Evolutionary conservation across 75 land plant species (phyloP).

Genomic region (Larix kaempferi): DNA sequence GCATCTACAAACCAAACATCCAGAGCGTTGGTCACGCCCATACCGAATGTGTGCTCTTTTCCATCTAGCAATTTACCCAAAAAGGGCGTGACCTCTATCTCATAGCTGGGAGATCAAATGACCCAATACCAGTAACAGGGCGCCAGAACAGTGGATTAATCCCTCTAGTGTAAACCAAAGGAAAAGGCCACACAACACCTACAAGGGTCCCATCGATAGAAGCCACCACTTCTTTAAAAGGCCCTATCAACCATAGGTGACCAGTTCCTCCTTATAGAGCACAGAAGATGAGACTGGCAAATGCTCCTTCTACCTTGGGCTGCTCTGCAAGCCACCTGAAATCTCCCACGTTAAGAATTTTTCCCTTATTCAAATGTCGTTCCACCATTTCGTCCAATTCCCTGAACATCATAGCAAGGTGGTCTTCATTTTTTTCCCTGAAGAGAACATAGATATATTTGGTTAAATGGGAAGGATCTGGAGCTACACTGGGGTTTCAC

Average conservation of each 20-base stretch:
- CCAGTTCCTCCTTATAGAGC: conserved; percentile 20
- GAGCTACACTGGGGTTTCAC: too few relatives aligned
- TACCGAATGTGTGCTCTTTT: conserved; percentile 15
- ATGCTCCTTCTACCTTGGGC: too few relatives aligned
- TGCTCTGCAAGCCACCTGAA: too few relatives aligned
- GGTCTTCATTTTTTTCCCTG: too few relatives aligned
- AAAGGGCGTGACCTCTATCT: conserved; percentile 48
- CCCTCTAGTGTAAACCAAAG: conserved; percentile 60
- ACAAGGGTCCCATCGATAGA: conserved; percentile 35
- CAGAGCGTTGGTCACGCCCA: conserved; percentile 28
- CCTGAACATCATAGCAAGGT: too few relatives aligned
- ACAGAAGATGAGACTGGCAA: too few relatives aligned
- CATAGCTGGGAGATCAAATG: conserved; percentile 50
- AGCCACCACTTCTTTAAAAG: conserved; percentile 48
- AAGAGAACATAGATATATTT: too few relatives aligned
- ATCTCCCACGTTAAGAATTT: too few relatives aligned
- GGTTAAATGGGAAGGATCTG: too few relatives aligned
- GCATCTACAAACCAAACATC: conserved; percentile 31
- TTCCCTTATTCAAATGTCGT: too few relatives aligned
- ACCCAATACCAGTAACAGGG: conserved; percentile 66
- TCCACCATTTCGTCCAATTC: too few relatives aligned
- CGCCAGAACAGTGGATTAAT: conserved; percentile 84
- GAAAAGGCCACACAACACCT: conserved; percentile 45
- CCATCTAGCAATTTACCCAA: conserved; percentile 36
- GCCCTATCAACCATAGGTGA: too few relatives aligned